Percentiles rank a stretch among this genome's conserved stretches.
phyloP scores from a whole-genome alignment of 1,284 basidiomycete genomes.

The Somion occarium region DNA sequence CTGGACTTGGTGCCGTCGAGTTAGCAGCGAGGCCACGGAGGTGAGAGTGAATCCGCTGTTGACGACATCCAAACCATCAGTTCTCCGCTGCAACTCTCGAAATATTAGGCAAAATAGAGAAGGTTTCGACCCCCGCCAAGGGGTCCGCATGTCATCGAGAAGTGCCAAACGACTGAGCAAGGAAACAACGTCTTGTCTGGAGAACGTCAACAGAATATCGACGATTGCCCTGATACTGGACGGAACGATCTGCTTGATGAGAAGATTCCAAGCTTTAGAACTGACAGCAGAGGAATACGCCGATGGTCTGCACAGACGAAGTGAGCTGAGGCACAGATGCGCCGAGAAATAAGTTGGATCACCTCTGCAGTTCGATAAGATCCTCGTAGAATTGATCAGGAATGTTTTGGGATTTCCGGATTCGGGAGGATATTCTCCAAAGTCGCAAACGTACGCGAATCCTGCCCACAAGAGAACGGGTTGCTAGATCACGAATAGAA shows the following conservation, averaged over 20 bases:
- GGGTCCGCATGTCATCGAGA: neutral
- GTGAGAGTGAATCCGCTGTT: neutral
- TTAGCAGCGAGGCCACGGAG: neutral
- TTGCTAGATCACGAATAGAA: neutral
- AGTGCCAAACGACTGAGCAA: neutral
- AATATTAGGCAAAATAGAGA: neutral
- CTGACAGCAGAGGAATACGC: neutral
- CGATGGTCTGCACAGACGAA: neutral
- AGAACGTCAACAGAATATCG: neutral
- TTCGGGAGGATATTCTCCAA: neutral
- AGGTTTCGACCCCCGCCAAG: neutral
- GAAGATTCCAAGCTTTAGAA: neutral
- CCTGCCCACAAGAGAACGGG: neutral
- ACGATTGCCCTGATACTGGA: neutral
- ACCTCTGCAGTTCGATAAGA: constrained; percentile 5
- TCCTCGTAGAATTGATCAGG: constrained; percentile 1
- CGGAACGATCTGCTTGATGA: neutral
- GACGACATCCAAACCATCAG: neutral
- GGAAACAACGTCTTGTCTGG: neutral
- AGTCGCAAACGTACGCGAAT: neutral
- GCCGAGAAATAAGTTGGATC: too few species aligned
- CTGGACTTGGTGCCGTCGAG: neutral
- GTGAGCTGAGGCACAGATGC: too few species aligned
- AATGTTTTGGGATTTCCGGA: neutral
- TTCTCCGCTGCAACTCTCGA: neutral